A percentile compares a stretch with the other conserved stretches of the same genome.
phyloP scores from a whole-genome alignment of 768 basidiomycete genomes.

The Dioszegia crocea region DNA sequence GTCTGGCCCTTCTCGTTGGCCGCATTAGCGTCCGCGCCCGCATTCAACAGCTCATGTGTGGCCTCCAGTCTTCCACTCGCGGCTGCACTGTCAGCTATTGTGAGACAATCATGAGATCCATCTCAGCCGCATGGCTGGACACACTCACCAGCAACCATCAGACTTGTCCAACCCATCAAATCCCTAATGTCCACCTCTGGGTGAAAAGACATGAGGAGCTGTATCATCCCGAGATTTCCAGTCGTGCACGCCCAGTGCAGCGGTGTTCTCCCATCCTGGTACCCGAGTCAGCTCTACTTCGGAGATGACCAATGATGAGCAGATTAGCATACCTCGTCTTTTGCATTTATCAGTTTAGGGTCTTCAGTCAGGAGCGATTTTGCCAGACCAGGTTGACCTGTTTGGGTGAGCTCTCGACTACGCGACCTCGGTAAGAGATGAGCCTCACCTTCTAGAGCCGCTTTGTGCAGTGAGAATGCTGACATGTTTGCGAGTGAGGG shows the following conservation, averaged over 20 bases:
- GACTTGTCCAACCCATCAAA: constrained; percentile 47
- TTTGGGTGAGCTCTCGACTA: not conserved
- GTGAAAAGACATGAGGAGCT: constrained; percentile 37
- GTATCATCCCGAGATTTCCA: constrained; percentile 33
- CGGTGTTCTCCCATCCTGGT: constrained; percentile 49
- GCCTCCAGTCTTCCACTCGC: constrained; percentile 43
- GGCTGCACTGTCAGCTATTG: constrained; percentile 26
- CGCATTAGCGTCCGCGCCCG: constrained; percentile 45
- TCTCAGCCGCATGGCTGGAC: not conserved
- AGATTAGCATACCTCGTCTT: constrained; percentile 42
- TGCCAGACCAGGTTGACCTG: constrained; percentile 49
- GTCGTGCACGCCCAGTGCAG: constrained; percentile 50
- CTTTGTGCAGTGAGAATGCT: constrained; percentile 47
- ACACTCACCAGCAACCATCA: constrained; percentile 49
- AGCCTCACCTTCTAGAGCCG: constrained; percentile 44
- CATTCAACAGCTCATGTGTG: constrained; percentile 43
- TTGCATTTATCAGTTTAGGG: constrained; percentile 39
- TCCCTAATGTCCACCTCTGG: constrained; percentile 47
- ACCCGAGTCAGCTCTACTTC: not conserved
- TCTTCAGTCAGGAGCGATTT: constrained; percentile 41
- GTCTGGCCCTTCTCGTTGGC: constrained; percentile 50
- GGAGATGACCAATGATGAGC: not conserved
- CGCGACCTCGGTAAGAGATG: not conserved
- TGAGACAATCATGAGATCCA: not conserved
- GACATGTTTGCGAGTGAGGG: constrained; percentile 24